A percentile compares a stretch with the other conserved stretches of the same genome.
phyloP scores from a whole-genome alignment of 129 eudicot genomes.

The Flaveria bidentis region DNA sequence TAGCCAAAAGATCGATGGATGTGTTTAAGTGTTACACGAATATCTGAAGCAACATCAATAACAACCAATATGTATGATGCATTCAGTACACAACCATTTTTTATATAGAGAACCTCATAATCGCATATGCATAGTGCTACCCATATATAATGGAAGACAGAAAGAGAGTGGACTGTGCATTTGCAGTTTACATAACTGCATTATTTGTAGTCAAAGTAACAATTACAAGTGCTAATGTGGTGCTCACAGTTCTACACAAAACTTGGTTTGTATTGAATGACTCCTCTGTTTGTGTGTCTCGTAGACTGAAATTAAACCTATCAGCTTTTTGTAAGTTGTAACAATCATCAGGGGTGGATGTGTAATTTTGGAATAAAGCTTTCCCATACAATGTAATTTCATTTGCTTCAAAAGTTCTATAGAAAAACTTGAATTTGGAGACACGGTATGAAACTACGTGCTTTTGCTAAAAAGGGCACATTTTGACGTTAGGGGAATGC shows the following conservation, averaged over 20 bases:
- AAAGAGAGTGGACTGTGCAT: neutral
- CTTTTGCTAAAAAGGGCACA: neutral
- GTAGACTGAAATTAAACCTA: neutral
- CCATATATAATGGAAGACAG: neutral
- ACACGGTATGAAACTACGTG: neutral
- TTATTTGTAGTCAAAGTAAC: neutral
- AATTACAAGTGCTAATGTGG: neutral
- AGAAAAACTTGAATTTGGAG: neutral
- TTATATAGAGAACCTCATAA: no score
- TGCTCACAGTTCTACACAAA: neutral
- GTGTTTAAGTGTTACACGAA: neutral
- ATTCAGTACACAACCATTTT: neutral
- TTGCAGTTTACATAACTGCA: neutral
- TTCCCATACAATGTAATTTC: neutral
- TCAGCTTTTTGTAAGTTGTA: neutral
- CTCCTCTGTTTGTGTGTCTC: neutral
- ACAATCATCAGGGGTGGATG: neutral
- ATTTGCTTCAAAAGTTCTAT: neutral
- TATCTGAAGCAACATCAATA: constrained; percentile 1
- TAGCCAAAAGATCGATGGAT: neutral
- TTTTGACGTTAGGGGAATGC: neutral
- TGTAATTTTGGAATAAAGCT: neutral
- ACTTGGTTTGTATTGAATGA: no score
- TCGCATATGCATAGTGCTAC: neutral
- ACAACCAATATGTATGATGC: neutral